phyloP scores from a whole-genome alignment of 805 yeast genomes.

The Starmerella tilneyi region DNA sequence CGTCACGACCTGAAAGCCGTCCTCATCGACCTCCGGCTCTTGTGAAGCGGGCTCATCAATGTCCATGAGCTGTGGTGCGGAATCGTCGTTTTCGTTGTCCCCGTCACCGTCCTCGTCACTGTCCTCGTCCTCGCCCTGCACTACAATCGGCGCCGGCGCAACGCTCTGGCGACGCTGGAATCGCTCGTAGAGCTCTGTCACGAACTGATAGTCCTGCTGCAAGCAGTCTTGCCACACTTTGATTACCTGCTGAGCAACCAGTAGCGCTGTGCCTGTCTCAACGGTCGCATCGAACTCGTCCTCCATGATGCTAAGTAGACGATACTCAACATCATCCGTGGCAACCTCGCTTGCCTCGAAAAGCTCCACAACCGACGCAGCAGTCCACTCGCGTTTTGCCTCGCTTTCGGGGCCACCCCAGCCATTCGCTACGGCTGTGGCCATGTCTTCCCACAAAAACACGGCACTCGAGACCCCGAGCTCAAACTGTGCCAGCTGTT shows the following conservation, averaged over 20 bases:
- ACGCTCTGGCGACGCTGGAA: constrained; percentile 41
- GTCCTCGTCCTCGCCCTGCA: constrained; percentile 39
- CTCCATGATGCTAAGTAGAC: constrained; percentile 77
- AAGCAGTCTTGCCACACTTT: constrained; percentile 56
- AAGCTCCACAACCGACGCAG: constrained; percentile 68
- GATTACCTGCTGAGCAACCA: constrained; percentile 57
- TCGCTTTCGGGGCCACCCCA: constrained; percentile 95
- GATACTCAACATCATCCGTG: constrained; percentile 68
- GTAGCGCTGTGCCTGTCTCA: constrained; percentile 80
- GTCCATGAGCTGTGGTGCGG: constrained; percentile 35
- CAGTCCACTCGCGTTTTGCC: constrained; percentile 92
- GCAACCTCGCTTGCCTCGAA: constrained; percentile 61
- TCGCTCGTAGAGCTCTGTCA: constrained; percentile 49
- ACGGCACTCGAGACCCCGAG: constrained; percentile 86
- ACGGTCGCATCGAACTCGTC: constrained; percentile 87
- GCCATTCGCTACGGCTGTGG: constrained; percentile 75
- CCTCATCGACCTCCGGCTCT: constrained; percentile 78
- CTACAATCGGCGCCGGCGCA: constrained; percentile 44
- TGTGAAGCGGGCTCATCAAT: constrained; percentile 29
- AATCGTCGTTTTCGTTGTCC: constrained; percentile 33
- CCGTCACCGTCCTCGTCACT: constrained; percentile 38
- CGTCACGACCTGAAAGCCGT: constrained; percentile 80
- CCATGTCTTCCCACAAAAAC: constrained; percentile 81
- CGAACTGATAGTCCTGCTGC: constrained; percentile 40
- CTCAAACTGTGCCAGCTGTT: constrained; percentile 77